These are phyloP conservation scores for Hortiboletus rubellus DNA, from an alignment of 1,284 basidiomycete species.

Conservation along the genomic window DNA sequence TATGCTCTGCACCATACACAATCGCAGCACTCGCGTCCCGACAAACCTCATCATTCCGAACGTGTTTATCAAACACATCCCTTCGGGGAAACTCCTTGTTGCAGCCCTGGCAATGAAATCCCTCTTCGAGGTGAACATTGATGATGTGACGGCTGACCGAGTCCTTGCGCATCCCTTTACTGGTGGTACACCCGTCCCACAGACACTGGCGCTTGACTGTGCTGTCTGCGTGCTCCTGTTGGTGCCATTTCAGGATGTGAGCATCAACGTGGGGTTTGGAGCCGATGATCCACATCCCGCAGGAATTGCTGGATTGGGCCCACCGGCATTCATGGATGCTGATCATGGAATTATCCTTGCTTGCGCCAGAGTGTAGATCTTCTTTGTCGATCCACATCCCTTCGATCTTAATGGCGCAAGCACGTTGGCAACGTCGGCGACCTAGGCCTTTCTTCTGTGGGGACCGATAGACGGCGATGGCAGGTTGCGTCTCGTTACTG, in stretches of 20 bases:
- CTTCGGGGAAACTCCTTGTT: neutral
- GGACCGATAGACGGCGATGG: neutral
- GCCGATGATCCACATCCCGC: conserved; percentile 10
- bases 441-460: neutral
- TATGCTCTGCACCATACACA: conserved; percentile 2
- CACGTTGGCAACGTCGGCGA: neutral
- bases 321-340: conserved; percentile 7
- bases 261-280: conserved; percentile 1
- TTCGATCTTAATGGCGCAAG: neutral
- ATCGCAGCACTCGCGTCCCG: neutral
- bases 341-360: neutral
- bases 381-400: conserved; percentile 8
- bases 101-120: conserved; percentile 10
- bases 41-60: neutral
- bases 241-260: conserved; percentile 8
- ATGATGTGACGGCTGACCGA: conserved; percentile 13
- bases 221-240: neutral
- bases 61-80: conserved; percentile 11
- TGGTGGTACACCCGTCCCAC: conserved; percentile 7
- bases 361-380: neutral
- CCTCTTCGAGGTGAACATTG: conserved; percentile 9
- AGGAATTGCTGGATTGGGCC: conserved; percentile 1
- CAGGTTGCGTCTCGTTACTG: neutral
- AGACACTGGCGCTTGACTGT: neutral
- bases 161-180: conserved; percentile 2